Evolutionary conservation across 768 basidiomycete genomes (phyloP).

Genomic region (Trametes gibbosa): DNA sequence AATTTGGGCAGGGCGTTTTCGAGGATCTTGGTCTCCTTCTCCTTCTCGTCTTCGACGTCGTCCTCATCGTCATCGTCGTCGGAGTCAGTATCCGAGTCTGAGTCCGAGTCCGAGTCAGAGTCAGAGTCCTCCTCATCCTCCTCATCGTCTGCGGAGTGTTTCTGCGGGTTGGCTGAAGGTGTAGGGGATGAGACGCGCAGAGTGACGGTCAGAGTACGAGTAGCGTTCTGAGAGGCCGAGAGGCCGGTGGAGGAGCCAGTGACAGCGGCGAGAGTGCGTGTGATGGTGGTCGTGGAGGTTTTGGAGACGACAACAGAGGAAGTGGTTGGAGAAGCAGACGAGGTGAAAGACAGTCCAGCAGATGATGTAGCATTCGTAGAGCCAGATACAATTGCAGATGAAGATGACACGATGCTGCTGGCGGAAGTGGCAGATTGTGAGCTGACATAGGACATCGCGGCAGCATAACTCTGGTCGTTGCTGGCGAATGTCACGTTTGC

Average conservation of each 20-base stretch:
- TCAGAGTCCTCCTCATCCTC: not conserved
- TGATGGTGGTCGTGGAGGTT: not conserved
- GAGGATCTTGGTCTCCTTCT: not conserved
- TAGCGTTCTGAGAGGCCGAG: not conserved
- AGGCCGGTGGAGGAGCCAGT: not conserved
- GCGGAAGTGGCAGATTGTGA: not conserved
- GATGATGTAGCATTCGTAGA: not conserved
- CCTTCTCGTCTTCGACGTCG: slow-evolving; percentile 17
- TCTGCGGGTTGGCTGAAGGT: slow-evolving; percentile 4
- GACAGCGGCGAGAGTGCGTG: not conserved
- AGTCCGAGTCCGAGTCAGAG: not conserved
- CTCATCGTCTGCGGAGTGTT: slow-evolving; percentile 10
- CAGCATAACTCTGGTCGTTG: slow-evolving; percentile 18
- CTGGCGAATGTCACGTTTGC: not conserved
- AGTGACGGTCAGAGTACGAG: slow-evolving; percentile 18
- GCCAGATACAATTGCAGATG: too few species aligned
- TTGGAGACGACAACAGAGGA: not conserved
- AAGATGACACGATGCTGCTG: too few species aligned
- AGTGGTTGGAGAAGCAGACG: not conserved
- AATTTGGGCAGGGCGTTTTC: not conserved
- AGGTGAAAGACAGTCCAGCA: not conserved
- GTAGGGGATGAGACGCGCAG: slow-evolving; percentile 4
- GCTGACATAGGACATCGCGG: not conserved
- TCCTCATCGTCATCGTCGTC: slow-evolving; percentile 20
- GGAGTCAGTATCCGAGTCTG: too few species aligned